Percentiles rank a stretch among this genome's conserved stretches.
Evolutionary conservation across 768 basidiomycete species (phyloP).

Genomic region (Tulasnella calospora): DNA sequence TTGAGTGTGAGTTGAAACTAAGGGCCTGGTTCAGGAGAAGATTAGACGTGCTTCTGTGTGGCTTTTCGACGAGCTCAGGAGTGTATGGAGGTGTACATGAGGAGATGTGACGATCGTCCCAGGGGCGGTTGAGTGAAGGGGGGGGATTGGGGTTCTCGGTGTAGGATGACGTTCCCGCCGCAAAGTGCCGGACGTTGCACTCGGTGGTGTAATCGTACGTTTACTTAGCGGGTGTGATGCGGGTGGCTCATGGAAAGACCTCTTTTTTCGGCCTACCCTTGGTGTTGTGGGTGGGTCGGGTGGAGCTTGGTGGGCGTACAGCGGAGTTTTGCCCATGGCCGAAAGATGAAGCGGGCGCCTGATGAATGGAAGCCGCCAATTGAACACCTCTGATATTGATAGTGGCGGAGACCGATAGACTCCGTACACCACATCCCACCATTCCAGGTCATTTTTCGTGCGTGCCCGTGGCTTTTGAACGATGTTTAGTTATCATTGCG

Average conservation of each 20-base stretch:
- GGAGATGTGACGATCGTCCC: not conserved
- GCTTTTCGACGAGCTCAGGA: not conserved
- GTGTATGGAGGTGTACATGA: not conserved
- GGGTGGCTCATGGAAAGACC: not conserved
- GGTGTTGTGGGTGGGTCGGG: not conserved
- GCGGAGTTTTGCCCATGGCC: not conserved
- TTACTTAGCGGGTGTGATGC: not conserved
- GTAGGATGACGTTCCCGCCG: not conserved
- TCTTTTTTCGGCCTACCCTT: not conserved
- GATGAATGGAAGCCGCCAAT: not conserved
- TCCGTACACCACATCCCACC: not conserved
- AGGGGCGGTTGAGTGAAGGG: not conserved
- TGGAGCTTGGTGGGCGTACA: conserved; percentile 2
- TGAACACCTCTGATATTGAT: not conserved
- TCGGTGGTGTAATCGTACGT: not conserved
- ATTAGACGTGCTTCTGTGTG: conserved; percentile 5
- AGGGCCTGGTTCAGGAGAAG: not conserved
- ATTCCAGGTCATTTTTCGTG: not conserved
- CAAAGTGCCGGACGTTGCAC: not conserved
- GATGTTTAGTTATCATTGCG: conserved; percentile 1
- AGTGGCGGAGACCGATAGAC: not conserved
- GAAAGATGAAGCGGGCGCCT: conserved; percentile 7
- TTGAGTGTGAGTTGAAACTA: conserved; percentile 1
- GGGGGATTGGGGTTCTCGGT: not conserved
- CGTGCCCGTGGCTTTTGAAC: conserved; percentile 2